phyloP scores from a whole-genome alignment of 345 rosid species.

The Salix caprea region DNA sequence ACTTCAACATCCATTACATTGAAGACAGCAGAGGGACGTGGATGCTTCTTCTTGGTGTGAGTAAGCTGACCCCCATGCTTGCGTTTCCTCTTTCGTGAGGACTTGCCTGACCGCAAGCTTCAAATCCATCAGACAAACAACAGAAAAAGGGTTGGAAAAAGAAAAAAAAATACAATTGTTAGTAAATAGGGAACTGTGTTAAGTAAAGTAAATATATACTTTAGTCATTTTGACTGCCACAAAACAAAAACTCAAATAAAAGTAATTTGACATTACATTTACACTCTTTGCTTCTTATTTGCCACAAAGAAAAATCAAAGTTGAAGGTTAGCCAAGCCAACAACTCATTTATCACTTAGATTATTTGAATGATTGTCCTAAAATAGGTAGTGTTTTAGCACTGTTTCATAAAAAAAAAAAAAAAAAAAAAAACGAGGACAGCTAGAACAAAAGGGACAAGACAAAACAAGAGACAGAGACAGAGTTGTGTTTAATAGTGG shows the following conservation, averaged over 20 bases:
- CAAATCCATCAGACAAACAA: slow-evolving; percentile 18
- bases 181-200: background rate
- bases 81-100: slow-evolving; percentile 80
- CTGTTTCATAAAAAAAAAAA: no score
- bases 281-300: background rate
- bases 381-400: background rate
- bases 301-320: background rate
- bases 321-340: background rate
- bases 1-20: slow-evolving; percentile 28
- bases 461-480: no score
- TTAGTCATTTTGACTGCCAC: background rate
- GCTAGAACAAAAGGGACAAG: no score
- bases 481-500: no score
- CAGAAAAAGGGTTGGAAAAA: background rate
- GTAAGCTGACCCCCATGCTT: slow-evolving; percentile 49
- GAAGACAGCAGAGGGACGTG: slow-evolving; percentile 29
- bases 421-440: no score
- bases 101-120: slow-evolving; percentile 71
- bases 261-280: background rate
- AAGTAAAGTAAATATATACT: background rate
- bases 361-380: slow-evolving; percentile 2
- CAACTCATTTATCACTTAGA: background rate
- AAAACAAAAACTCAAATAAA: background rate
- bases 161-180: background rate
- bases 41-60: slow-evolving; percentile 76